phyloP scores from a whole-genome alignment of 177 flowering plant species.

The Vitis hybrid region DNA sequence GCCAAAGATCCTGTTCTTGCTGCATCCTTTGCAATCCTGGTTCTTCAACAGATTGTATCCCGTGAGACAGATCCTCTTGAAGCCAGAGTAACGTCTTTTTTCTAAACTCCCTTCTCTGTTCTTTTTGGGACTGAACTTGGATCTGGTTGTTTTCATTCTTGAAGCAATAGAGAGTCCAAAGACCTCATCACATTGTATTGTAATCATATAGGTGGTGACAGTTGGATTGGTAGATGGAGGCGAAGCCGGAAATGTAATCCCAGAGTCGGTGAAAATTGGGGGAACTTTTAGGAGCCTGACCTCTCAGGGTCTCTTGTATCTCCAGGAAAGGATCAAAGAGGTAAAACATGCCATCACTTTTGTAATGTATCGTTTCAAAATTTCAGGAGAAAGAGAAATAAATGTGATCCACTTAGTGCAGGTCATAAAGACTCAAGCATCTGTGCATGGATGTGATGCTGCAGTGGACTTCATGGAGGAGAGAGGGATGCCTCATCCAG shows the following conservation, averaged over 20 bases:
- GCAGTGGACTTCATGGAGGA: constrained; percentile 17
- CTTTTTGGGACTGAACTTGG: no score
- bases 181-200: no score
- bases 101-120: not conserved
- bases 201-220: constrained; percentile 39
- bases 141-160: no score
- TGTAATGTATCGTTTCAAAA: no score
- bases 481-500: constrained; percentile 7
- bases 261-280: constrained; percentile 46
- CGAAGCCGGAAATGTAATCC: constrained; percentile 46
- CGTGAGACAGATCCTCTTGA: constrained; percentile 52
- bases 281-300: constrained; percentile 60
- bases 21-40: constrained; percentile 32
- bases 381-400: not conserved
- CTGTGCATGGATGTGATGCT: constrained; percentile 18
- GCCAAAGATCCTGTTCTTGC: constrained; percentile 23
- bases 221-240: constrained; percentile 46
- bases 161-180: no score
- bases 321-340: constrained; percentile 48
- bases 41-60: constrained; percentile 54
- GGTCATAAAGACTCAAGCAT: constrained; percentile 16
- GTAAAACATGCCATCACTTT: constrained; percentile 9
- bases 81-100: constrained; percentile 19
- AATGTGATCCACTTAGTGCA: not conserved
- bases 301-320: constrained; percentile 38